Conservation (phyloP, 805 yeast species). For the Candida odintsovae region DNA sequence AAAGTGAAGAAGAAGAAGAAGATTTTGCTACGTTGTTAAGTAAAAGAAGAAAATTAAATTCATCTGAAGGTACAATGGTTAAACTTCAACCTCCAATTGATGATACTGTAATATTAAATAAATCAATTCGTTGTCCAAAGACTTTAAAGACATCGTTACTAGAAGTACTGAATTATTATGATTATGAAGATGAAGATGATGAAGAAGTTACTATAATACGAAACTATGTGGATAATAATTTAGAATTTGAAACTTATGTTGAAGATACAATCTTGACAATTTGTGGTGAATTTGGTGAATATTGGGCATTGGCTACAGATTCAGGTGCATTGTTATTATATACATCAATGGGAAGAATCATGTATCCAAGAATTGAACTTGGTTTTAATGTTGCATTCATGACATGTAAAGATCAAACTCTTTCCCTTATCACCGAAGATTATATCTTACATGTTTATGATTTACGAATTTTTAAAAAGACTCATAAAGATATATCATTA, state of each 20-base stretch:
- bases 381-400: constrained; percentile 41
- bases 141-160: constrained; percentile 26
- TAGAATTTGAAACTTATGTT: constrained; percentile 36
- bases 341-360: constrained; percentile 38
- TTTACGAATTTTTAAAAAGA: constrained; percentile 27
- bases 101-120: constrained; percentile 6
- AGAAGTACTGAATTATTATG: constrained; percentile 27
- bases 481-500: constrained; percentile 41
- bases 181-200: constrained; percentile 27
- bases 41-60: constrained; percentile 30
- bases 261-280: constrained; percentile 33
- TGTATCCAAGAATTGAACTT: constrained; percentile 45
- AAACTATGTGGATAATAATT: constrained; percentile 29
- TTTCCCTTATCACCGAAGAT: constrained; percentile 43
- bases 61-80: constrained; percentile 22
- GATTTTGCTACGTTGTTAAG: constrained; percentile 18
- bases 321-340: constrained; percentile 47
- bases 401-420: constrained; percentile 26
- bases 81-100: constrained; percentile 10
- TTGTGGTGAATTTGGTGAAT: constrained; percentile 36
- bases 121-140: not conserved
- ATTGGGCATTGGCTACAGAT: constrained; percentile 52
- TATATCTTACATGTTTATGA: constrained; percentile 50
- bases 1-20: constrained; percentile 43
- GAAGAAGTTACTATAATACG: constrained; percentile 32